Evolutionary conservation across 2,329 filamentous ascomycete genomes (phyloP).

Genomic region (Colletotrichum tofieldiae): DNA sequence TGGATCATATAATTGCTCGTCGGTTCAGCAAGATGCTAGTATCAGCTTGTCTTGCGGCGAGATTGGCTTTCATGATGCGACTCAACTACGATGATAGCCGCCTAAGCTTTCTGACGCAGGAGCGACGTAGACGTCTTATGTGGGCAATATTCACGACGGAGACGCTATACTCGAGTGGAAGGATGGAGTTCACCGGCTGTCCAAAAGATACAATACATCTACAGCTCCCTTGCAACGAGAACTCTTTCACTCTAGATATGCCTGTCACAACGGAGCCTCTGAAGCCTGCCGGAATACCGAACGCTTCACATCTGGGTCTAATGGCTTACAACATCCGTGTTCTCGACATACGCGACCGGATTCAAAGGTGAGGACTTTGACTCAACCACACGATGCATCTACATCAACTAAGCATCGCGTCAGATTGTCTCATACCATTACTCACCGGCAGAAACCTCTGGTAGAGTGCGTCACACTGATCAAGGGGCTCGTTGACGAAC

Average conservation of each 20-base stretch:
- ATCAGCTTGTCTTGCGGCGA: constrained; percentile 36
- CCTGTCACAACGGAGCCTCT: constrained; percentile 32
- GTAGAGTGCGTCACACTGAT: constrained; percentile 24
- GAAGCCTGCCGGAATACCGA: background rate
- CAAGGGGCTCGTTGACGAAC: constrained; percentile 29
- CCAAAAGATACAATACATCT: constrained; percentile 32
- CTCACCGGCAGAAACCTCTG: constrained; percentile 43
- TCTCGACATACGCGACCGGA: constrained; percentile 36
- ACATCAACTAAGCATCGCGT: background rate
- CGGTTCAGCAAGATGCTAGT: constrained; percentile 47
- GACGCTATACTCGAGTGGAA: constrained; percentile 36
- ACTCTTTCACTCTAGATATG: constrained; percentile 33
- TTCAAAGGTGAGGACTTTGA: constrained; percentile 21
- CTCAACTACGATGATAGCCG: constrained; percentile 45
- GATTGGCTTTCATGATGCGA: constrained; percentile 45
- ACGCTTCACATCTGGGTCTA: constrained; percentile 15
- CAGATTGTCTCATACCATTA: constrained; percentile 45
- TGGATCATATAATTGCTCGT: constrained; percentile 45
- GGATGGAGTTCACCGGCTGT: constrained; percentile 33
- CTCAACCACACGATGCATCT: background rate
- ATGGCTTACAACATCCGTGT: constrained; percentile 37
- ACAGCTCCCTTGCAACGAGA: constrained; percentile 33
- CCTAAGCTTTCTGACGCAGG: constrained; percentile 41
- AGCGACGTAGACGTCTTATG: constrained; percentile 45
- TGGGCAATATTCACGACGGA: constrained; percentile 45